phyloP scores from a whole-genome alignment of 2,329 filamentous ascomycete genomes.

The Penicillium italicum region DNA sequence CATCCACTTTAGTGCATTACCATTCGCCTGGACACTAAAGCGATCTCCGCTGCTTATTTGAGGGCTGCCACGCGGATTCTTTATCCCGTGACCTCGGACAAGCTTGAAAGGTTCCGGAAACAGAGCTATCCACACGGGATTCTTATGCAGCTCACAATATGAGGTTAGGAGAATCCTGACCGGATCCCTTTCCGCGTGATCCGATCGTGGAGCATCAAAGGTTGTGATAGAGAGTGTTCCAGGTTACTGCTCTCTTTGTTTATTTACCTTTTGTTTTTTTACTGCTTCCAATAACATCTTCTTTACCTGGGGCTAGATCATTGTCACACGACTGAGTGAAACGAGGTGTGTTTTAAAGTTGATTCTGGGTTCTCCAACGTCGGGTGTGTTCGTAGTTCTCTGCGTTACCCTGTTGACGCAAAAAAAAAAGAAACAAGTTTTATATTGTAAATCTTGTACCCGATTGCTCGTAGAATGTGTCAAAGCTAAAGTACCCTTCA shows the following conservation, averaged over 20 bases:
- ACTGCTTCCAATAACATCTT: neutral
- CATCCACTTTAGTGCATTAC: neutral
- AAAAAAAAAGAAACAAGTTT: neutral
- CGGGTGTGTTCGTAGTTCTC: neutral
- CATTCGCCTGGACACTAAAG: neutral
- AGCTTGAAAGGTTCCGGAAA: neutral
- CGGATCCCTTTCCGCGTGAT: constrained; percentile 6
- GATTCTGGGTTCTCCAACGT: neutral
- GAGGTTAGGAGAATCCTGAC: neutral
- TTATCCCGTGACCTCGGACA: neutral
- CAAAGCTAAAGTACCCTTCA: no score
- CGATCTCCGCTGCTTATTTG: constrained; percentile 9
- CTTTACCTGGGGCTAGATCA: neutral
- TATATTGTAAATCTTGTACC: no score
- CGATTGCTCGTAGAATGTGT: no score
- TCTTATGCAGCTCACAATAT: neutral
- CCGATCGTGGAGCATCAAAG: constrained; percentile 3
- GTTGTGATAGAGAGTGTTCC: neutral
- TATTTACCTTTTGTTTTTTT: neutral
- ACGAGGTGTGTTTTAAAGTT: neutral
- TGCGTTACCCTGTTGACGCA: constrained; percentile 1
- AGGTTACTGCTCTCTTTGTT: neutral
- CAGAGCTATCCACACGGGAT: neutral
- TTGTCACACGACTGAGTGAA: neutral
- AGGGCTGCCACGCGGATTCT: neutral